Base-by-base conservation (phyloP, 306 rosid genomes). In the Betula pendula region DNA sequence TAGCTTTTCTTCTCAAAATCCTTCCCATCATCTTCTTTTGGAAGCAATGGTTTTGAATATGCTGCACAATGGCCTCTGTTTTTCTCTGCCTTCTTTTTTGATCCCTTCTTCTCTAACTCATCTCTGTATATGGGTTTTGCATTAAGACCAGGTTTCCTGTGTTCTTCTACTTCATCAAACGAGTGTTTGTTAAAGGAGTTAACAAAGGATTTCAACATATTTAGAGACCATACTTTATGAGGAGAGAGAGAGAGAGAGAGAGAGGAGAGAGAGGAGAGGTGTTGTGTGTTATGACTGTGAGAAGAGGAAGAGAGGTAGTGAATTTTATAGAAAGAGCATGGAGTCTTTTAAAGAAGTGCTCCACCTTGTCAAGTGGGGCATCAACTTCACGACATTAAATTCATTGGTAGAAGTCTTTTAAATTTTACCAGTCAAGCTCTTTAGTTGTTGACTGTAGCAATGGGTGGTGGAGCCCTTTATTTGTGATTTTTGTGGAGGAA, bases 121-220 rank as follows among this genome's bases (percentile, higher is more conserved):
- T 91, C 92, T 84, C 82, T 84, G 27, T 83, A 85, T 72, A 87
- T 70, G 60, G 78, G 73, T 19, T 62, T 71, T 11, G 47, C 45
- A 9, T 17, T 66, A 42, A 2, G 48, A 49, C 29, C 29, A 22
- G 77, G 24, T 73, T 76, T 24, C 66, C 65, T 50, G 29, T 68
- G 78, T 70, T 70, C 70, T 4, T 24, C 20, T 22, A 5, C 56
- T 78, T 62, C 75, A 47, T 51, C 68, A 42, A 67, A 65, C 25
- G 70, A 73, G 68, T 45, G 60, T 3, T 19, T 80, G 2, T 22
- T 79, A 13, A 82, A 75, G 44, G 73, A 81, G 35, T 73, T 19
- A 22, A 75, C 47, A 20, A 85, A 56, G 51, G 75, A 12, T 74
- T 33, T 65, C 69, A 77, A 68, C 90, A 83, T 88, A 22, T 56